Base-by-base conservation (phyloP, 2,329 filamentous ascomycete genomes). In the Penicillium sp. region DNA sequence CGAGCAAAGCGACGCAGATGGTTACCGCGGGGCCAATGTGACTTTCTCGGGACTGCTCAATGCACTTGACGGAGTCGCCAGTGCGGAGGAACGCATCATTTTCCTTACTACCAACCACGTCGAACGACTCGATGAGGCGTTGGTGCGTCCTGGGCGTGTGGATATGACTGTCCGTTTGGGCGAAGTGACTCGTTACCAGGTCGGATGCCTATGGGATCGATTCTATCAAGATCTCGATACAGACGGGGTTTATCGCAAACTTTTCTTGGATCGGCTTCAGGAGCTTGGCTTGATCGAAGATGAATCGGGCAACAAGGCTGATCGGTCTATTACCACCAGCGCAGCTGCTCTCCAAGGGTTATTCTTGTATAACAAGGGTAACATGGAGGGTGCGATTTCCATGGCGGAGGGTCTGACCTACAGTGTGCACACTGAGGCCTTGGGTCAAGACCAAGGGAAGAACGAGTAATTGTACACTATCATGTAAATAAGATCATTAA, bases 51-150 rank as follows among this genome's bases (percentile, higher is more conserved):
- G 93, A 0, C 77, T 97, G 21, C 78, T 97, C 37, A 92, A 92
- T 66, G 88, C 89, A 0, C 74, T 93, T 15, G 94, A 99, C 60
- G 94, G 94, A 1, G 86, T 97, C n/a, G 91, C 91, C 7, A 95
- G 92, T 49, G 90, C 91, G 13, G 94, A 97, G 71, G 93, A 97
- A 77, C 85, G 94, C 50, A 89, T 99, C 59, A 86, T 95, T 1
- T 96, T 99, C 73, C 80, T 96, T 59, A 99, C 94, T 2, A 96
- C 93, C 21, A 99, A 99, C 68, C 91, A 97, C 68, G 86, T 96
- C 37, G 91, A 97, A 62, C 83, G 90, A 39, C 82, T 97, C 2
- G 91, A 97, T 67, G 88, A 91, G 57, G 94, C 94, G 4, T 76
- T 99, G 40, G 90, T 97, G 46, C 83, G 94, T 25, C 94, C 94